phyloP scores from a whole-genome alignment of 2,329 filamentous ascomycete species.

The Aspergillus caelatus region DNA sequence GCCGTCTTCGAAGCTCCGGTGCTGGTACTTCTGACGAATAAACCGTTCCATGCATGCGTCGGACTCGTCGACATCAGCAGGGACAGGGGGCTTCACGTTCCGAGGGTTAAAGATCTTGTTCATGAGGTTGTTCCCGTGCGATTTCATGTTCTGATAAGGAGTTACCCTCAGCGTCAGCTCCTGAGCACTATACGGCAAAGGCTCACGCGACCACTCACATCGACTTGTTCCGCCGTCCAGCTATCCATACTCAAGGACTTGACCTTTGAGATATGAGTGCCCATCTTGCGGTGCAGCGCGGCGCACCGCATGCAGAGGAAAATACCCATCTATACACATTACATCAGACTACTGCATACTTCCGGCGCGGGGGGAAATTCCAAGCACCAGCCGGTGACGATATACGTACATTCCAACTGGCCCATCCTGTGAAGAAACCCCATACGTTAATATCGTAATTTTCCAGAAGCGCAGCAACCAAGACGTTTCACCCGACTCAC shows the following conservation, averaged over 20 bases:
- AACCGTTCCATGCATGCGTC: constrained; percentile 95
- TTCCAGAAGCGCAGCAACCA: not conserved
- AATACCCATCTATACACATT: constrained; percentile 71
- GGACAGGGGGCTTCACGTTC: constrained; percentile 79
- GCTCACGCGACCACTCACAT: constrained; percentile 61
- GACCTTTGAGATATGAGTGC: constrained; percentile 97
- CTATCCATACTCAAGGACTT: constrained; percentile 99
- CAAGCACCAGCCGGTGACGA: not conserved
- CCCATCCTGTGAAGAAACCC: constrained; percentile 69
- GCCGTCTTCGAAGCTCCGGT: constrained; percentile 56
- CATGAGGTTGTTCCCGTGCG: constrained; percentile 80
- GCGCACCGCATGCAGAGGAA: constrained; percentile 99
- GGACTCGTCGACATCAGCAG: constrained; percentile 87
- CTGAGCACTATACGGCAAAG: not conserved
- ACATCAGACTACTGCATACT: not conserved
- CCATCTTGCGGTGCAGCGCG: constrained; percentile 90
- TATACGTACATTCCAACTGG: constrained; percentile 86
- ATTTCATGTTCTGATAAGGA: constrained; percentile 78
- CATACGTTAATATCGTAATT: constrained; percentile 8
- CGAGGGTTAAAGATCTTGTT: constrained; percentile 90
- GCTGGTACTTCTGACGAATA: constrained; percentile 91
- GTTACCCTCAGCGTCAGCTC: not conserved
- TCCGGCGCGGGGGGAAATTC: not conserved
- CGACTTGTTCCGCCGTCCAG: constrained; percentile 94
- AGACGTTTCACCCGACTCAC: constrained; percentile 53